Percentiles rank a stretch among this genome's conserved stretches.
Conservation (phyloP, 2,329 filamentous ascomycete genomes). For the Colletotrichum godetiae region DNA sequence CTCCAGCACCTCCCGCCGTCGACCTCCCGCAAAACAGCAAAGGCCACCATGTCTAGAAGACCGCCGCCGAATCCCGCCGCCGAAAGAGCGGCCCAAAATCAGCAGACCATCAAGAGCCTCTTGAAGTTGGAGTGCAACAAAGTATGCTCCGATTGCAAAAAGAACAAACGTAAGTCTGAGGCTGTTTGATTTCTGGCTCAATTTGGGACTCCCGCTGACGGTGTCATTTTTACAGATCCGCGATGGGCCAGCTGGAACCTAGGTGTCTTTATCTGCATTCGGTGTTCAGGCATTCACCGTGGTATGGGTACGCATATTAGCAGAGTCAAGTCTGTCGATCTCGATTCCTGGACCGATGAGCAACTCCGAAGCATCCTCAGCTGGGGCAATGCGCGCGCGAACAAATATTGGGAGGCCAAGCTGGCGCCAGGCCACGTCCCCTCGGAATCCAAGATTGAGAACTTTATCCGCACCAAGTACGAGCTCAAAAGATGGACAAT, state of each 20-base stretch:
- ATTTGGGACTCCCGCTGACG: constrained; percentile 16
- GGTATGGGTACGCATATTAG: constrained; percentile 99
- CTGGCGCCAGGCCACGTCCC: constrained; percentile 90
- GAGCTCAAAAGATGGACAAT: constrained; percentile 99
- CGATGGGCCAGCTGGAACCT: constrained; percentile 99
- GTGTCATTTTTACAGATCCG: constrained; percentile 71
- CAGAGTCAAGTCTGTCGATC: constrained; percentile 96
- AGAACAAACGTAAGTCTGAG: constrained; percentile 85
- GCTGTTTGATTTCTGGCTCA: not conserved
- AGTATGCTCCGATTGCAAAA: constrained; percentile 97
- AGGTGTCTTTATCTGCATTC: constrained; percentile 96
- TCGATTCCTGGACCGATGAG: constrained; percentile 98
- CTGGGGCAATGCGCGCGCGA: constrained; percentile 96
- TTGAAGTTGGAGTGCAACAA: constrained; percentile 97
- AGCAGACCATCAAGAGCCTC: constrained; percentile 91
- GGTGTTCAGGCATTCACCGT: constrained; percentile 97
- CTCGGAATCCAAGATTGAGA: constrained; percentile 98
- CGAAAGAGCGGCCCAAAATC: constrained; percentile 92
- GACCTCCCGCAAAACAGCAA: not conserved
- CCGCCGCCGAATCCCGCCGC: constrained; percentile 80
- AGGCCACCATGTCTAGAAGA: constrained; percentile 78
- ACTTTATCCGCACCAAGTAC: constrained; percentile 99
- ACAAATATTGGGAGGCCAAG: constrained; percentile 99
- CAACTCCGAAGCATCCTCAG: constrained; percentile 92
- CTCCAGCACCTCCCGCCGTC: not conserved